Percentiles rank a stretch among this genome's conserved stretches.
Evolutionary conservation across 108 stramenopile genomes (phyloP).

Genomic region (Cyclotella baltica): DNA sequence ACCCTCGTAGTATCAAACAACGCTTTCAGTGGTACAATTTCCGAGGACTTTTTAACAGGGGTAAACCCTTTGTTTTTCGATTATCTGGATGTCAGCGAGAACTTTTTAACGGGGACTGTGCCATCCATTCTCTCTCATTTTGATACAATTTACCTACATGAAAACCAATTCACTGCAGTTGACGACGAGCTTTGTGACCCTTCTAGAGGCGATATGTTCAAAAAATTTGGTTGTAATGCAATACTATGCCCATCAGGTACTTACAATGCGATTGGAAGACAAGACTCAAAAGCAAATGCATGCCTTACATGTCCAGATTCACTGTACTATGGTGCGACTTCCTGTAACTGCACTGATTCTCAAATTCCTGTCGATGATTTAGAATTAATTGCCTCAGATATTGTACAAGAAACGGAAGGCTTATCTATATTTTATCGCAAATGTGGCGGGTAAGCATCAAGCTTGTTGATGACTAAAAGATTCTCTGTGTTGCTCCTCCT

Average conservation of each 20-base stretch:
- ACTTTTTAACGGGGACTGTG: constrained; percentile 25
- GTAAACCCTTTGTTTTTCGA: constrained; percentile 40
- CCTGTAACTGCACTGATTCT: constrained; percentile 8
- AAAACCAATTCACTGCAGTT: constrained; percentile 65
- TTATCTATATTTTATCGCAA: constrained; percentile 20
- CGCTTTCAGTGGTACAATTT: constrained; percentile 21
- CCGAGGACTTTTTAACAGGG: constrained; percentile 29
- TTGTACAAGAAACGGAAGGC: constrained; percentile 17
- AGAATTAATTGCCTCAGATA: constrained; percentile 21
- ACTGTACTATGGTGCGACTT: constrained; percentile 28
- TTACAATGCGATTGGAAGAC: constrained; percentile 63
- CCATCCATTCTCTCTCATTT: constrained; percentile 57
- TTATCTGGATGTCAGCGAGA: constrained; percentile 33
- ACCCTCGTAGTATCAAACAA: constrained; percentile 20
- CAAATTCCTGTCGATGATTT: constrained; percentile 6
- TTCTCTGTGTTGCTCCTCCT: background rate
- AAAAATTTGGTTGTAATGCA: constrained; percentile 43
- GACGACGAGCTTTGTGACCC: constrained; percentile 59
- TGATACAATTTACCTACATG: constrained; percentile 60
- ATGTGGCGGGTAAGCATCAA: constrained; percentile 13
- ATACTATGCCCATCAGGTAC: constrained; percentile 71
- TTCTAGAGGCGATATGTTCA: constrained; percentile 23
- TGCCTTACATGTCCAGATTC: constrained; percentile 28
- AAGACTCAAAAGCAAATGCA: constrained; percentile 26
- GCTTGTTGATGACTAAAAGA: background rate